Evolutionary conservation across 1,284 basidiomycete genomes (phyloP).

Genomic region (Pseudozyma flocculosa): DNA sequence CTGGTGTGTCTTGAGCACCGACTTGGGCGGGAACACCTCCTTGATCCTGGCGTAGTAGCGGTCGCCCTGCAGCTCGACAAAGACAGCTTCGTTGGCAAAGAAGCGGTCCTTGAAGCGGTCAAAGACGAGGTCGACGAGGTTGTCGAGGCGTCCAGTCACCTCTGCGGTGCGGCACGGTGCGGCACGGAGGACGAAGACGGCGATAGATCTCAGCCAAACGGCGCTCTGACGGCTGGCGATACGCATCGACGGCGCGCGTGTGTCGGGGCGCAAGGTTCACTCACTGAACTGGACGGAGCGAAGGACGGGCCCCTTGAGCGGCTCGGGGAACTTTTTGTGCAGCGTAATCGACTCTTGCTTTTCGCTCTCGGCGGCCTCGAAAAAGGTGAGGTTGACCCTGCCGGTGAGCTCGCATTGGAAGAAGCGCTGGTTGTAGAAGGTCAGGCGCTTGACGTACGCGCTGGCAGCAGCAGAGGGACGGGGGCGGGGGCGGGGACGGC

Average conservation of each 20-base stretch:
- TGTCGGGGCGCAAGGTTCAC: too few relatives aligned
- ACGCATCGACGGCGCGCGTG: too few relatives aligned
- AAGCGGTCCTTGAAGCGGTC: constrained; percentile 95
- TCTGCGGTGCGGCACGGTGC: constrained; percentile 24
- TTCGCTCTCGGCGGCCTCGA: constrained; percentile 88
- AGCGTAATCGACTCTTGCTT: constrained; percentile 80
- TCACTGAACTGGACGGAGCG: constrained; percentile 91
- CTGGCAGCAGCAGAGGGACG: constrained; percentile 60
- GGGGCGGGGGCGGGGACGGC: neutral
- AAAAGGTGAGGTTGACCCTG: constrained; percentile 88
- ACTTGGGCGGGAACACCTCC: constrained; percentile 68
- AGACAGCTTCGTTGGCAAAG: constrained; percentile 71
- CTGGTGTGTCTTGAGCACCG: neutral
- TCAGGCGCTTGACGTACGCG: constrained; percentile 83
- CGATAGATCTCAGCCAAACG: too few relatives aligned
- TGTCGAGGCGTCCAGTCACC: constrained; percentile 89
- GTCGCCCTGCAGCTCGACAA: constrained; percentile 56
- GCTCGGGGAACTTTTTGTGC: constrained; percentile 86
- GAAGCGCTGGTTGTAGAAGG: constrained; percentile 87
- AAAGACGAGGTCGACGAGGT: constrained; percentile 87
- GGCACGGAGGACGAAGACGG: too few relatives aligned
- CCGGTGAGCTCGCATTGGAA: constrained; percentile 95
- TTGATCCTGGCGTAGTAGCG: constrained; percentile 75
- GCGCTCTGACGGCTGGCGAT: too few relatives aligned
- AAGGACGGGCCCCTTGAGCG: constrained; percentile 86